Evolutionary conservation across 2,329 filamentous ascomycete species (phyloP), one percentile per base, ranked within the genome.

Genomic region (Ascochyta viciae-villosae): DNA sequence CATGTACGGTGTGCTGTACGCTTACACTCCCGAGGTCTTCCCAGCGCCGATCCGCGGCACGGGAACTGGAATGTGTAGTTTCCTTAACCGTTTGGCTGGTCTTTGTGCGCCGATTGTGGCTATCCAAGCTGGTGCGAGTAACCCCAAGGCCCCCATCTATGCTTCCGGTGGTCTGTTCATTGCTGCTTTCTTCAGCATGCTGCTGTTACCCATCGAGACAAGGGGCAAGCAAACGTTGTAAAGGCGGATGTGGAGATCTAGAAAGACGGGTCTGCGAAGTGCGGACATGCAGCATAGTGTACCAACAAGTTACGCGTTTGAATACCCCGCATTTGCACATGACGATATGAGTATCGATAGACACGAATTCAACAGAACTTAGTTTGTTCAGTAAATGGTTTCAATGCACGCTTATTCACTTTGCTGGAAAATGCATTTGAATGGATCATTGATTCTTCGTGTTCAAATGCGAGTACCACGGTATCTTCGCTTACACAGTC

Each of bases 21-120:
- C 89, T 7, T 92, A 90, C 70, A 91, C 89, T 0, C 89, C 89
- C 0, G 89, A 92, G 67, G 85, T 91, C 26, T 91, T 92, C 75
- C 89, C 89, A 0, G 87, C 88, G 0, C 87, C 88, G 0, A 85
- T 89, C 22, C 80, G 89, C 29, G 89, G 89, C 5, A 89, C 88
- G 0, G 89, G 88, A 6, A 89, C 86, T 0, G 89, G 89, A 38
- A 87, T 92, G 43, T 85, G 87, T 22, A 89, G 86, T 68, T 89
- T 90, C 68, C 74, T 91, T 57, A 92, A 91, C 72, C 80, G 89
- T 34, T 70, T 89, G 37, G 84, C 85, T 5, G 89, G 89, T 5
- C 78, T 92, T 10, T 80, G 87, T 65, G 89, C 89, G 0, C 89
- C 89, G 0, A 80, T 92, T 10, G 77, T 92, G 24, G 89, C 89